A percentile compares a stretch with the other conserved stretches of the same genome.
These are phyloP conservation scores for Colletotrichum sp. DNA, from an alignment of 2,329 filamentous ascomycete genomes.

Conservation along the genomic window DNA sequence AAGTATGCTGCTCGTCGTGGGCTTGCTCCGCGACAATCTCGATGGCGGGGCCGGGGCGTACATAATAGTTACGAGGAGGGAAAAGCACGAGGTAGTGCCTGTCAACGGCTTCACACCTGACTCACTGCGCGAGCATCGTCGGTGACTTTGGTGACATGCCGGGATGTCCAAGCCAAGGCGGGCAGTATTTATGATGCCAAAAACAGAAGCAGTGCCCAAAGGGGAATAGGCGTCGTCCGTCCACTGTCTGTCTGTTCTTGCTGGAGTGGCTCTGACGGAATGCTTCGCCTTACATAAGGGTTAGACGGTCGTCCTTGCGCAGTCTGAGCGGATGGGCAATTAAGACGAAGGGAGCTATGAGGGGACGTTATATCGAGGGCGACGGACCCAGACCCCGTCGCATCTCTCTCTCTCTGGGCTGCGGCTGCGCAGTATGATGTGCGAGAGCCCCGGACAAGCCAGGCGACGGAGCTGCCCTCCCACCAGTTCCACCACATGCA, in stretches of 20 bases:
- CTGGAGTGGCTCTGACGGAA: neutral
- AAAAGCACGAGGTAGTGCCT: neutral
- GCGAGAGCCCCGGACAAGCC: neutral
- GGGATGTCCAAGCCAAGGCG: neutral
- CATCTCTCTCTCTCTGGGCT: neutral
- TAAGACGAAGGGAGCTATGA: neutral
- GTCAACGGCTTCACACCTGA: neutral
- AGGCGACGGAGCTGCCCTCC: neutral
- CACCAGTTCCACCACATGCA: neutral
- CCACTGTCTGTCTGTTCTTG: neutral
- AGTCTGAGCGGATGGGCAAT: neutral
- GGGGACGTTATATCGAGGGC: neutral
- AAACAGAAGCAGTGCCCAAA: slow-evolving; percentile 7
- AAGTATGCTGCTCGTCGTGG: neutral
- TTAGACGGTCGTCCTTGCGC: neutral
- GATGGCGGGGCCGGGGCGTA: neutral
- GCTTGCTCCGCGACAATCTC: neutral
- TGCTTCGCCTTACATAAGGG: neutral
- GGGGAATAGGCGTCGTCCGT: neutral
- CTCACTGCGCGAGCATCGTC: neutral
- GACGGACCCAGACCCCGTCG: neutral
- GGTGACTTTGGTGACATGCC: neutral
- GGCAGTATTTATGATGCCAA: neutral
- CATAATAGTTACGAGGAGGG: neutral
- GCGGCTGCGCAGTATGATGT: neutral